Percentiles rank a stretch among this genome's conserved stretches.
Evolutionary conservation across 1,284 basidiomycete genomes (phyloP).

Genomic region (Fomitopsis schrenkii): DNA sequence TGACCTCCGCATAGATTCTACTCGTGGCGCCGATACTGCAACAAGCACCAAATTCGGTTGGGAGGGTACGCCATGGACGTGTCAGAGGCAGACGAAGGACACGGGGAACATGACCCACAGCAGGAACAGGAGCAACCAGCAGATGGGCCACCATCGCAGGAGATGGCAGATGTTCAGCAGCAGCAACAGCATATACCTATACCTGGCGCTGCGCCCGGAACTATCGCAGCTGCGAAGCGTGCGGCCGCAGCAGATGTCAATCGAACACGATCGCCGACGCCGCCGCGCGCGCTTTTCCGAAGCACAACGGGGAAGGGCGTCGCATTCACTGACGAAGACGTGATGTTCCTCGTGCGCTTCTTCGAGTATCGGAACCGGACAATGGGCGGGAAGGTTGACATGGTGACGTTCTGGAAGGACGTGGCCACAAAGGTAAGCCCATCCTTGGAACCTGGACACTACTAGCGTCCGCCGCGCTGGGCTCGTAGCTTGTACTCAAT

Average conservation of each 20-base stretch:
- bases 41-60: conserved; percentile 80
- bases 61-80: conserved; percentile 76
- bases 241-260: conserved; percentile 36
- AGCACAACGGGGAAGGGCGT: conserved; percentile 85
- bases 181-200: conserved; percentile 3
- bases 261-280: conserved; percentile 68
- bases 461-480: background rate
- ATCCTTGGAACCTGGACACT: background rate
- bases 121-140: conserved; percentile 10
- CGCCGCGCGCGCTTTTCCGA: conserved; percentile 68
- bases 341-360: conserved; percentile 67
- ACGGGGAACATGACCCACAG: conserved; percentile 3
- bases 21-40: conserved; percentile 83
- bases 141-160: conserved; percentile 24
- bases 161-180: background rate
- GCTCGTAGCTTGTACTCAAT: background rate
- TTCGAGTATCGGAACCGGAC: conserved; percentile 52
- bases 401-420: conserved; percentile 84
- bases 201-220: conserved; percentile 37
- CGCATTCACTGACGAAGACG: conserved; percentile 77
- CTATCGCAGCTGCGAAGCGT: conserved; percentile 41
- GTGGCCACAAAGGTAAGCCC: conserved; percentile 62
- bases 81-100: conserved; percentile 28
- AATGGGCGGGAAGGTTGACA: conserved; percentile 61
- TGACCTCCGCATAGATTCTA: conserved; percentile 55